Percentiles rank a stretch among this genome's conserved stretches.
Evolutionary conservation across 352 stramenopile genomes (phyloP).

Genomic region (Pythium brachiatum): DNA sequence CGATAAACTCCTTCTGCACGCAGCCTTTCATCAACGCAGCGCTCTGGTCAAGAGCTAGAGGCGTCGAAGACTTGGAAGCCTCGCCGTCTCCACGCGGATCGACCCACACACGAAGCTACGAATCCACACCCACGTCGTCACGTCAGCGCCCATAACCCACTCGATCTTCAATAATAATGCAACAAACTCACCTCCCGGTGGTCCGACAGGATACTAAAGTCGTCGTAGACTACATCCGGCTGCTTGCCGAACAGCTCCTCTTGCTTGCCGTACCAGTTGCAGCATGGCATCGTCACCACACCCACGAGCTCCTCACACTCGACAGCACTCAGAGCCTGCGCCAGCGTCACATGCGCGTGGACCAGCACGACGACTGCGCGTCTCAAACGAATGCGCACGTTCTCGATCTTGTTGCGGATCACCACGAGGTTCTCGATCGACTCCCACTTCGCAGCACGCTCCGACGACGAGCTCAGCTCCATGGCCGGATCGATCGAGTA

Average conservation of each 20-base stretch:
- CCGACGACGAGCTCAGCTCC: slow-evolving; percentile 30
- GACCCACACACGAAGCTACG: slow-evolving; percentile 35
- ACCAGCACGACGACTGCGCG: slow-evolving; percentile 69
- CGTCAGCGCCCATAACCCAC: too few relatives aligned
- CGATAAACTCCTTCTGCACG: slow-evolving; percentile 33
- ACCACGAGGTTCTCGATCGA: slow-evolving; percentile 65
- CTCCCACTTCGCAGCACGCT: slow-evolving; percentile 50
- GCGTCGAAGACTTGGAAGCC: slow-evolving; percentile 12
- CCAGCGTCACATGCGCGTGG: slow-evolving; percentile 77
- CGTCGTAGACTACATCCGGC: slow-evolving; percentile 75
- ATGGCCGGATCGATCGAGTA: slow-evolving; percentile 81
- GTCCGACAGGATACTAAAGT: slow-evolving; percentile 78
- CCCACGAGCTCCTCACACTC: slow-evolving; percentile 57
- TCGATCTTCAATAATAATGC: too few relatives aligned
- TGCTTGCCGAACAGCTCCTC: slow-evolving; percentile 48
- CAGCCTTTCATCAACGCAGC: slow-evolving; percentile 51
- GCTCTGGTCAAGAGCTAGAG: slow-evolving; percentile 18
- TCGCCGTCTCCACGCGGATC: slow-evolving; percentile 22
- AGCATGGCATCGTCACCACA: slow-evolving; percentile 75
- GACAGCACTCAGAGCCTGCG: slow-evolving; percentile 63
- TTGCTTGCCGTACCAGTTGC: slow-evolving; percentile 81
- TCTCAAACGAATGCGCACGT: slow-evolving; percentile 61
- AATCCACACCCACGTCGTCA: background rate
- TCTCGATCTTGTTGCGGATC: slow-evolving; percentile 83
- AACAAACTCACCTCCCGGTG: slow-evolving; percentile 58